Evolutionary conservation across 306 rosid species (phyloP), one percentile per base, ranked within the genome.

Genomic region (Rosa multiflora): DNA sequence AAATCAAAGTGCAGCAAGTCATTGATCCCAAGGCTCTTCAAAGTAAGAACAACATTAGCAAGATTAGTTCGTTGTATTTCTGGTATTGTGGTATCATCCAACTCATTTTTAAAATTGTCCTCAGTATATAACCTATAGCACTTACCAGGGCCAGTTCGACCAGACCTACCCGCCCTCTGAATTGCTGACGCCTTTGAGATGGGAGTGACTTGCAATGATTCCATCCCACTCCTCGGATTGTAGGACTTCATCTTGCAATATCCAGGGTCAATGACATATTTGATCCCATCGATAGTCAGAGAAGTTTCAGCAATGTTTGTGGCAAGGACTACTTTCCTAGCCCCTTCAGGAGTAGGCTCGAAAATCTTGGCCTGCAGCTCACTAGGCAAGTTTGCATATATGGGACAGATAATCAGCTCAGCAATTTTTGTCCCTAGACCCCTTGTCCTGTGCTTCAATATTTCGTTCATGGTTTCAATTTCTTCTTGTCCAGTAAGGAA

Each of bases 401-500:
- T 94, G 29, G 97, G 99, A 76, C 97, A 94, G 76, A 92, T 92
- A 76, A 94, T 88, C 72, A 94, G 86, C 81, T 94, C 99, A 1
- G 97, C 89, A 85, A 92, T 91, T 81, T 92, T 92, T 8, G 97
- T 92, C 58, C 97, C 97, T 40, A 92, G 89, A 4, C 99, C 97
- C 69, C 87, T 82, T 62, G 86, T 90, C 80, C 94, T 87, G 75
- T 91, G 91, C 83, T 87, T 94, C 88, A 94, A 83, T 75, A 88
- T 89, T 86, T 92, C 97, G 83, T 91, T 91, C 8, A 92, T 97
- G 1, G 93, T 91, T 88, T 94, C 97, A 53, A 94, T 94, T 81
- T 94, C 97, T 80, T 94, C 97, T 81, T 92, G 98, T 85, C 98
- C 97, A n/a, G 96, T 92, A 51, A 94, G 87, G 86, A 94, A 94